Evolutionary conservation across 345 rosid species (phyloP), one percentile per base, ranked within the genome.

Genomic region (Luvunga scandens): DNA sequence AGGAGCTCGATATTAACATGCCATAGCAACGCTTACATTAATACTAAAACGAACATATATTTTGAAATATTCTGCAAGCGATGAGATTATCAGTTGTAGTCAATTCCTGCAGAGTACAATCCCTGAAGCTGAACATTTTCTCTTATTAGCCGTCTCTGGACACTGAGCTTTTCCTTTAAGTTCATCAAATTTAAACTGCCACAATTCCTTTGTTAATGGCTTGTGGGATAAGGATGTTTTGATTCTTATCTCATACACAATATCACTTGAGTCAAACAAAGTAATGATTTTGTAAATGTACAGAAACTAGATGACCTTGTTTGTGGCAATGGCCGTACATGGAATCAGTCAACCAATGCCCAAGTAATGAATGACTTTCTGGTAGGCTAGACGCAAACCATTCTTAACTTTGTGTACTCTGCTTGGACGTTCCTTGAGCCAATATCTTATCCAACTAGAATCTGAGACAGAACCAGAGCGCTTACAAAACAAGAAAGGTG

Each of bases 111-210:
- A 92, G 88, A 22, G 84, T 76, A 86, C 90, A 88, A 4, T 91
- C 88, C 97, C 97, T 61, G 86, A 84, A 4, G 93, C 89, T 1
- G 87, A 71, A 50, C 82, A 84, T 30, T 87, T 86, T 71, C 81
- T 83, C 83, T 74, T 87, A 36, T 28, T 30, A 68, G 19, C 31
- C 0, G 45, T 39, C 55, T 22, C 39, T 36, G 39, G 55, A 9
- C 14, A 4, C 18, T 16, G 25, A 36, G 71, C 30, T 39, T 39
- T 68, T 7, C 0, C 1, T n/a, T 38, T 38, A 4, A 39, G 25
- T 24, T 68, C 72, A 0, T 38, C 6, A n/a, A 38, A 68, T 13
- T 39, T 1, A 22, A 68, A 68, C 9, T 24, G 0, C 72, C 56
- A 68, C 31, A 68, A 19, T 19, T 39, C 2, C 27, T 68, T 39